phyloP scores from a whole-genome alignment of 352 stramenopile genomes.

The Phytophthora agathidicida region DNA sequence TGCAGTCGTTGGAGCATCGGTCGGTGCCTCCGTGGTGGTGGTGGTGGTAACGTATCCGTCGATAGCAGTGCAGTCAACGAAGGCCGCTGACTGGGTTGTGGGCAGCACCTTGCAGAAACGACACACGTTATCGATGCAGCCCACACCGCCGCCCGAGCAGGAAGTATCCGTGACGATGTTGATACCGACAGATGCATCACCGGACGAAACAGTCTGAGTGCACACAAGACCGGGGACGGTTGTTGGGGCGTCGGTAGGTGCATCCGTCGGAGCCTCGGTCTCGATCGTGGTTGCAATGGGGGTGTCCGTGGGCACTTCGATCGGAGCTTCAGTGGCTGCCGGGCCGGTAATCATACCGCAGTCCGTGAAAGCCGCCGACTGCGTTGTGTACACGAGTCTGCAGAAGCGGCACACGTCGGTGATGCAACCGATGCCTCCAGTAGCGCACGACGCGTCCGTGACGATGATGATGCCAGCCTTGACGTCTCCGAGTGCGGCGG shows the following conservation, averaged over 20 bases:
- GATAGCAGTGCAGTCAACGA: slow-evolving; percentile 26
- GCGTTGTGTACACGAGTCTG: slow-evolving; percentile 24
- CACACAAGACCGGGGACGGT: not conserved
- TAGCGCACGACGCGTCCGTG: slow-evolving; percentile 26
- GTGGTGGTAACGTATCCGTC: slow-evolving; percentile 3
- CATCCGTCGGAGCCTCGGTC: slow-evolving; percentile 3
- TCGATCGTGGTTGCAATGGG: not conserved
- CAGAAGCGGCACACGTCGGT: slow-evolving; percentile 40
- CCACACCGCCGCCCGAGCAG: slow-evolving; percentile 34
- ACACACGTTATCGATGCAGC: slow-evolving; percentile 43
- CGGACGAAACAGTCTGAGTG: slow-evolving; percentile 25
- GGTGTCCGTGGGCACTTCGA: not conserved
- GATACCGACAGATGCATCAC: slow-evolving; percentile 32
- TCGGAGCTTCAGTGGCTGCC: not conserved
- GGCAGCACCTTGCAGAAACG: slow-evolving; percentile 42
- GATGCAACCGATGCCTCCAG: slow-evolving; percentile 40
- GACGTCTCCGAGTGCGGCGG: slow-evolving; percentile 17
- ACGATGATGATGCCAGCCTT: slow-evolving; percentile 40
- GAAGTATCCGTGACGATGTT: slow-evolving; percentile 34
- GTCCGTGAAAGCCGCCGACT: slow-evolving; percentile 33
- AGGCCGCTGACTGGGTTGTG: slow-evolving; percentile 27
- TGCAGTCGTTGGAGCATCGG: not conserved
- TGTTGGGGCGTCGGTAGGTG: not conserved
- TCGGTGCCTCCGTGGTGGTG: slow-evolving; percentile 1
- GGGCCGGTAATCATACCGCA: slow-evolving; percentile 18